Conservation (phyloP, 2,329 filamentous ascomycete genomes). For the Colletotrichum tofieldiae region DNA sequence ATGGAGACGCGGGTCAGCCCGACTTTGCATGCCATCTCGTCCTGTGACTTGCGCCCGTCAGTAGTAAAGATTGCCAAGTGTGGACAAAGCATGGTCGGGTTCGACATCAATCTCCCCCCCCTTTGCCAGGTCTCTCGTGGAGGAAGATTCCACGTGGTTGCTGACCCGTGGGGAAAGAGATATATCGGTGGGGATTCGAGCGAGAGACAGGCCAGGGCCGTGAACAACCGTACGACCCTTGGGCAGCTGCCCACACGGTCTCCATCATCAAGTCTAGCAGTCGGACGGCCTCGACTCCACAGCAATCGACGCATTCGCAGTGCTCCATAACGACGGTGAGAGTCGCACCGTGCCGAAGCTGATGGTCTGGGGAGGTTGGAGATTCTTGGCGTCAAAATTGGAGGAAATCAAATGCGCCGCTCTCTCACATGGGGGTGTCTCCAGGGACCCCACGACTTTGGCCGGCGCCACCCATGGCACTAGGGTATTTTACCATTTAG, state of each 20-base stretch:
- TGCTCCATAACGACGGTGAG: conserved; percentile 3
- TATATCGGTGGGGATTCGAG: conserved; percentile 4
- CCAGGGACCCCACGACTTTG: conserved; percentile 23
- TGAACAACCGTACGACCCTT: conserved; percentile 15
- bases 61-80: not conserved
- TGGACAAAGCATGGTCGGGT: not conserved
- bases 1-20: conserved; percentile 32
- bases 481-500: conserved; percentile 38
- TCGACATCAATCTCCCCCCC: not conserved
- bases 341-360: conserved; percentile 15
- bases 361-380: not conserved
- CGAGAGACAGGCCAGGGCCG: conserved; percentile 6
- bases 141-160: conserved; percentile 7
- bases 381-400: conserved; percentile 8
- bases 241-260: not conserved
- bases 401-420: conserved; percentile 16
- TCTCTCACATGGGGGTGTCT: conserved; percentile 6
- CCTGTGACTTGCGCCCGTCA: not conserved
- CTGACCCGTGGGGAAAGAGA: not conserved
- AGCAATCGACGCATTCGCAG: conserved; percentile 6
- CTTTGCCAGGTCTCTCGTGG: not conserved
- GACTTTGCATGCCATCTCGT: conserved; percentile 16
- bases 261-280: not conserved
- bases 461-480: conserved; percentile 13
- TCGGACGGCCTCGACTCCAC: conserved; percentile 8